Percentiles rank a stretch among this genome's conserved stretches.
Conservation (phyloP, 371 early-diverging fungal genomes). For the Mycotypha africana region DNA sequence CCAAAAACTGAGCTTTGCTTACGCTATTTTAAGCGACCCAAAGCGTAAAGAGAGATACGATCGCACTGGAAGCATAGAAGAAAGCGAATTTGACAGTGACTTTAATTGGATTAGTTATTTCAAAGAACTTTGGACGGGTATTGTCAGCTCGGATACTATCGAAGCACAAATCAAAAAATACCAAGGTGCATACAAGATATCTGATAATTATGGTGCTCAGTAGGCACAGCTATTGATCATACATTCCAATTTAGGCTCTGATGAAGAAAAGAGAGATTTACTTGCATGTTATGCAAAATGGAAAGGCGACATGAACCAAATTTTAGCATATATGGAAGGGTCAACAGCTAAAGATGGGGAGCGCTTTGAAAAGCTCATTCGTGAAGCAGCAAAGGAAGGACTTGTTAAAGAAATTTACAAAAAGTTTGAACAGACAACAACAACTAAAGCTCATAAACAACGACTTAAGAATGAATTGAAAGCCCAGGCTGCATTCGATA, state of each 20-base stretch:
- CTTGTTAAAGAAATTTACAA: slow-evolving; percentile 38
- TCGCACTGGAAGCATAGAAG: slow-evolving; percentile 38
- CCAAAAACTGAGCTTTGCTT: slow-evolving; percentile 79
- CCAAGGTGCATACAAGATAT: too few species aligned
- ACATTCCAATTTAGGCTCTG: slow-evolving; percentile 57
- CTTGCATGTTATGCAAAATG: slow-evolving; percentile 57
- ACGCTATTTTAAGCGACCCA: slow-evolving; percentile 78
- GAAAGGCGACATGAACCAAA: slow-evolving; percentile 73
- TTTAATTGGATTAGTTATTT: slow-evolving; percentile 83
- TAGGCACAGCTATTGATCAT: too few species aligned
- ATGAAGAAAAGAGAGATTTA: slow-evolving; percentile 80
- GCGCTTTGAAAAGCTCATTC: slow-evolving; percentile 63
- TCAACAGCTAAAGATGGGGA: slow-evolving; percentile 62
- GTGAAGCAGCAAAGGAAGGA: slow-evolving; percentile 56
- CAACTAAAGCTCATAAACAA: slow-evolving; percentile 38
- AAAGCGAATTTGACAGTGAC: slow-evolving; percentile 32
- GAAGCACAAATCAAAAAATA: slow-evolving; percentile 63
- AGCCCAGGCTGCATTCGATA: slow-evolving; percentile 50
- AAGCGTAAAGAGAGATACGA: slow-evolving; percentile 79
- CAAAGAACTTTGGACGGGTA: slow-evolving; percentile 72
- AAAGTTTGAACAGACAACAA: slow-evolving; percentile 50
- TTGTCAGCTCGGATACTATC: slow-evolving; percentile 74
- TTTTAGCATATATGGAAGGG: slow-evolving; percentile 62
- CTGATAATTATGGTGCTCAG: not conserved
- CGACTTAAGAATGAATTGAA: slow-evolving; percentile 51